phyloP scores from a whole-genome alignment of 179 eudicot species.

The Beta lomatogona region DNA sequence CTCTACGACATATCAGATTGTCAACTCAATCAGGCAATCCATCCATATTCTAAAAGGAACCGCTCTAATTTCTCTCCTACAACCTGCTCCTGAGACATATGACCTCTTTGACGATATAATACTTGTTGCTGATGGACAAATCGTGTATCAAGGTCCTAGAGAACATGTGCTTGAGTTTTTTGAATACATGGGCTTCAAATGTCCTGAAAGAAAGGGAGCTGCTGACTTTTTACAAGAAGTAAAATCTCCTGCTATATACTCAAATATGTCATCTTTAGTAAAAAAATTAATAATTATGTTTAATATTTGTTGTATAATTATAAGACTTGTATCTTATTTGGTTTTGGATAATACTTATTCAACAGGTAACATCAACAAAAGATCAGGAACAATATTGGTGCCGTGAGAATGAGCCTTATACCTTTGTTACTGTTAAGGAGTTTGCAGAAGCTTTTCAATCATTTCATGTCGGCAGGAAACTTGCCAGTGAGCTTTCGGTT shows the following conservation, averaged over 20 bases:
- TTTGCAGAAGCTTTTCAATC: slow-evolving; percentile 61
- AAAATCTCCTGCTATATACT: slow-evolving; percentile 13
- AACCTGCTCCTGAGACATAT: slow-evolving; percentile 90
- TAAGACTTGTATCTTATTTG: slow-evolving; percentile 3
- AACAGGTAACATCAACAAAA: slow-evolving; percentile 72
- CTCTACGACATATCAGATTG: slow-evolving; percentile 82
- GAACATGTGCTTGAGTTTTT: slow-evolving; percentile 81
- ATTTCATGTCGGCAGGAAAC: slow-evolving; percentile 56
- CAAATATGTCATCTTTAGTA: not conserved
- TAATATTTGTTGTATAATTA: too few species aligned
- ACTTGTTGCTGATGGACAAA: slow-evolving; percentile 79
- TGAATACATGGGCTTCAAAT: slow-evolving; percentile 73
- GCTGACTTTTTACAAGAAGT: slow-evolving; percentile 90
- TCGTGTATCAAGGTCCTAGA: slow-evolving; percentile 86
- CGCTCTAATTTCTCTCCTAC: slow-evolving; percentile 72
- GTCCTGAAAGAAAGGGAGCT: slow-evolving; percentile 85
- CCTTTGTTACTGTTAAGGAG: slow-evolving; percentile 48
- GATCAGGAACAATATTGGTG: slow-evolving; percentile 71
- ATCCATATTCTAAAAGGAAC: slow-evolving; percentile 77
- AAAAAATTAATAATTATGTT: too few species aligned
- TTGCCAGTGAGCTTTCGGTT: slow-evolving; percentile 53
- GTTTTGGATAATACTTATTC: not conserved
- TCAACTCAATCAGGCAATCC: slow-evolving; percentile 71
- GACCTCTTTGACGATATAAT: slow-evolving; percentile 79
- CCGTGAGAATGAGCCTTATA: slow-evolving; percentile 44